A percentile compares a stretch with the other conserved stretches of the same genome.
These are phyloP conservation scores for Ramaria rubella DNA, from an alignment of 768 basidiomycete species.

Conservation along the genomic window DNA sequence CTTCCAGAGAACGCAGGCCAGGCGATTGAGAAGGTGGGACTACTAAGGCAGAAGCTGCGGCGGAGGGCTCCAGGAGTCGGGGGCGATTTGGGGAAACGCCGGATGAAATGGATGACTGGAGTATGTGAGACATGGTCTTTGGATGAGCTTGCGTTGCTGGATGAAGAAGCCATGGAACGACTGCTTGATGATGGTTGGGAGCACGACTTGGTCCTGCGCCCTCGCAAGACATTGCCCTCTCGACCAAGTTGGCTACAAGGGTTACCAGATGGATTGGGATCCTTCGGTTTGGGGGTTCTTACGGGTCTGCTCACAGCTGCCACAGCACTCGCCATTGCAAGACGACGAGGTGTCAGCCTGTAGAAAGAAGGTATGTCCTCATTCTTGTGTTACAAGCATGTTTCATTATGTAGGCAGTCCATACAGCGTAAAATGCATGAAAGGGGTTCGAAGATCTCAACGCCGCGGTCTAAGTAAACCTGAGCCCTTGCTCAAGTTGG, in stretches of 20 bases:
- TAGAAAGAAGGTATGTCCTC: not conserved
- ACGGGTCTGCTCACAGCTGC: not conserved
- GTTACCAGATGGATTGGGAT: not conserved
- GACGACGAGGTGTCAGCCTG: not conserved
- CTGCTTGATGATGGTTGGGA: slow-evolving; percentile 89
- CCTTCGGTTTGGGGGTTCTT: not conserved
- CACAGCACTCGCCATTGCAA: not conserved
- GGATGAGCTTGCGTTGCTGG: slow-evolving; percentile 68
- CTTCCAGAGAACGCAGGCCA: slow-evolving; percentile 67
- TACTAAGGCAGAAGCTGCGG: slow-evolving; percentile 64
- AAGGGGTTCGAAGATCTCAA: no score
- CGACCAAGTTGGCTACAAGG: not conserved
- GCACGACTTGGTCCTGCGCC: slow-evolving; percentile 41
- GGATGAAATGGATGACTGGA: slow-evolving; percentile 91
- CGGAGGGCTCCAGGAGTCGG: slow-evolving; percentile 79
- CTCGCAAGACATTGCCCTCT: slow-evolving; percentile 29
- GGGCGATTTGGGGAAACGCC: slow-evolving; percentile 61
- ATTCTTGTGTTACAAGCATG: not conserved
- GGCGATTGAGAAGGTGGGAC: slow-evolving; percentile 76
- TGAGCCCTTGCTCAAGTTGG: no score
- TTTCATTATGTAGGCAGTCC: not conserved
- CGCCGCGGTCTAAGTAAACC: no score
- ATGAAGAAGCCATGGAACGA: slow-evolving; percentile 54
- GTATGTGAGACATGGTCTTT: slow-evolving; percentile 83
- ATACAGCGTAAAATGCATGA: no score